phyloP scores from a whole-genome alignment of 2,329 filamentous ascomycete genomes.

The Trichoderma sp. region DNA sequence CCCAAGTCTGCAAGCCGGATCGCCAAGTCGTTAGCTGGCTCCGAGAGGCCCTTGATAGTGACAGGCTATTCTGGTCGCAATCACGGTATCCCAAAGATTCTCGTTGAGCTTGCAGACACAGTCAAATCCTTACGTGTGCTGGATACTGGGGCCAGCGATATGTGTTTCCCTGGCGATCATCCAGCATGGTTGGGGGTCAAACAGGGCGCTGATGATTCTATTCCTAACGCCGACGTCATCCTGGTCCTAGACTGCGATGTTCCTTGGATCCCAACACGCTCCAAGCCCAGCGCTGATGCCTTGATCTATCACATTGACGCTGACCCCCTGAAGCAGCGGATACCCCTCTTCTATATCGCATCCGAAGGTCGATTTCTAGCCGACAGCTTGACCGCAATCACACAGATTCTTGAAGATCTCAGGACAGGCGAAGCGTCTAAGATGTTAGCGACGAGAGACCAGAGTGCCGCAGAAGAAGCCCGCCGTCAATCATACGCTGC shows the following conservation, averaged over 20 bases:
- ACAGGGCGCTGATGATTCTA: slow-evolving; percentile 7
- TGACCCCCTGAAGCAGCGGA: neutral
- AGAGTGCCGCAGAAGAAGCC: neutral
- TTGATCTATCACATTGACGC: slow-evolving; percentile 4
- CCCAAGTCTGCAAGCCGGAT: neutral
- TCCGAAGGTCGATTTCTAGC: slow-evolving; percentile 1
- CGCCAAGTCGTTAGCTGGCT: neutral
- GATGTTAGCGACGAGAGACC: neutral
- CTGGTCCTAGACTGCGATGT: slow-evolving; percentile 11
- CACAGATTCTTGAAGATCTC: neutral
- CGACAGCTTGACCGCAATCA: neutral
- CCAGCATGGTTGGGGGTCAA: slow-evolving; percentile 1
- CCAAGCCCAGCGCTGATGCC: neutral
- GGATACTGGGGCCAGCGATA: neutral
- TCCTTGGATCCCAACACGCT: slow-evolving; percentile 6
- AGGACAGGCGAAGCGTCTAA: neutral
- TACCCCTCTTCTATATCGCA: slow-evolving; percentile 3
- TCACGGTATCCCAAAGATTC: neutral
- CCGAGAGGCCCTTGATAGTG: neutral
- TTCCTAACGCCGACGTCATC: slow-evolving; percentile 1
- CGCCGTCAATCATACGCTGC: neutral
- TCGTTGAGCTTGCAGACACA: slow-evolving; percentile 1
- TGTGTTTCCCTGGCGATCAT: slow-evolving; percentile 8
- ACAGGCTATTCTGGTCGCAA: slow-evolving; percentile 14
- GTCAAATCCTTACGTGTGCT: neutral